Percentiles rank a stretch among this genome's conserved stretches.
These are phyloP conservation scores for Serendipita vermifera DNA, from an alignment of 768 basidiomycete genomes.

Conservation along the genomic window DNA sequence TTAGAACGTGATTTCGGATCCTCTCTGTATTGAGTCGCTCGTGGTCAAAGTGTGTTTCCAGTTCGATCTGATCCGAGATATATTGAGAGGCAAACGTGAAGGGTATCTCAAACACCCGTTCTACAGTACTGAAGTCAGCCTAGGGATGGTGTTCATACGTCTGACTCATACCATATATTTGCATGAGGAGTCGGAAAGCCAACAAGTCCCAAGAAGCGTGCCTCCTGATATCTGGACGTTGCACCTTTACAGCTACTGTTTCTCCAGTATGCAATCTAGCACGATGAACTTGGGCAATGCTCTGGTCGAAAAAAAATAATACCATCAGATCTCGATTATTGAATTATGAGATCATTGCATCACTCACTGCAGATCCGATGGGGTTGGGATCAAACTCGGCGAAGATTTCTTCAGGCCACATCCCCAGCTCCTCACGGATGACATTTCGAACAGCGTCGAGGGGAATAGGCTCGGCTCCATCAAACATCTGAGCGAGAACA, in stretches of 20 bases:
- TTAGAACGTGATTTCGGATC: neutral
- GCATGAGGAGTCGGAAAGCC: conserved; percentile 29
- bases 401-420: conserved; percentile 62
- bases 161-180: conserved; percentile 19
- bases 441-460: conserved; percentile 55
- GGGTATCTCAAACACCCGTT: conserved; percentile 5
- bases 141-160: neutral
- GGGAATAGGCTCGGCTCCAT: conserved; percentile 76
- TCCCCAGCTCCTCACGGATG: conserved; percentile 55
- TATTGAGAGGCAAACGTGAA: conserved; percentile 10
- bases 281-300: conserved; percentile 84
- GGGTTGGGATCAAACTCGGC: conserved; percentile 63
- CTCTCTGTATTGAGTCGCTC: conserved; percentile 10
- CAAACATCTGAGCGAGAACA: conserved; percentile 69
- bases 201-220: conserved; percentile 80
- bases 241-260: conserved; percentile 88
- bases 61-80: conserved; percentile 10
- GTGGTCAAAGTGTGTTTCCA: conserved; percentile 9
- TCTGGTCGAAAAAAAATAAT: conserved; percentile 20
- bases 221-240: conserved; percentile 76
- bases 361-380: conserved; percentile 54
- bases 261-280: conserved; percentile 42
- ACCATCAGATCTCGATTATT: neutral
- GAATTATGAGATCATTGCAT: neutral
- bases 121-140: neutral